Evolutionary conservation across 495 filamentous ascomycete species (phyloP), one percentile per base, ranked within the genome.

Genomic region (Neurospora tetraspora): DNA sequence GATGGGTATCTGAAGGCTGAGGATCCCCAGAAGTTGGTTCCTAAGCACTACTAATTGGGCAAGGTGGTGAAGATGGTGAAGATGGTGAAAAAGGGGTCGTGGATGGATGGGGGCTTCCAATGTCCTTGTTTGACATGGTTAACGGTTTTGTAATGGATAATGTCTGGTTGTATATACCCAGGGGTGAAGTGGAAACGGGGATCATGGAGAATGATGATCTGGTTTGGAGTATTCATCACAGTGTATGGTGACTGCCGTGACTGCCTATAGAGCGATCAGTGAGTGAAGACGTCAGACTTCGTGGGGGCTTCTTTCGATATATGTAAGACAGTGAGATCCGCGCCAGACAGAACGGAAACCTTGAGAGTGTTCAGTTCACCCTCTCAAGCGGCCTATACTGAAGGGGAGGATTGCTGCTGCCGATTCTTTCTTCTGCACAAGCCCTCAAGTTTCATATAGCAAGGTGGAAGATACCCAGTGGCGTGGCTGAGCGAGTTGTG

Each of bases 1-100:
- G 39, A 70, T n/a, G 73, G 73, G 4, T 74, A 36, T 36, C 31
- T 79, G 71, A 68, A 70, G 43, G 59, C 68, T 37, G 74, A 76
- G 71, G 73, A 80, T 47, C 73, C 74, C 11, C 59, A 34, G 18
- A 47, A 27, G 7, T 8, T 78, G 37, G 4, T 78, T 38, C 45
- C 71, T 12, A 61, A 16, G 12, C 27, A 14, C 27, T 59, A 8
- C 27, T 61, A 16, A 34, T 34, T 34, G 31, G 31, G 31, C 31
- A 34, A 34, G 31, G 4, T 34, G 31, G 31, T 59, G 40, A 43
- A 43, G 40, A 12, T 9, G 53, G 53, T 16, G 53, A 59, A 59
- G 12, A 61, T 31, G 53, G 12, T 61, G 53, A 12, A 53, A 53
- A 23, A 2, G 27, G 6, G 23, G 20, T 34, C 53, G 53, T 53